Evolutionary conservation across 208 protist genomes (phyloP).

Genomic region (Leishmania tropica): DNA sequence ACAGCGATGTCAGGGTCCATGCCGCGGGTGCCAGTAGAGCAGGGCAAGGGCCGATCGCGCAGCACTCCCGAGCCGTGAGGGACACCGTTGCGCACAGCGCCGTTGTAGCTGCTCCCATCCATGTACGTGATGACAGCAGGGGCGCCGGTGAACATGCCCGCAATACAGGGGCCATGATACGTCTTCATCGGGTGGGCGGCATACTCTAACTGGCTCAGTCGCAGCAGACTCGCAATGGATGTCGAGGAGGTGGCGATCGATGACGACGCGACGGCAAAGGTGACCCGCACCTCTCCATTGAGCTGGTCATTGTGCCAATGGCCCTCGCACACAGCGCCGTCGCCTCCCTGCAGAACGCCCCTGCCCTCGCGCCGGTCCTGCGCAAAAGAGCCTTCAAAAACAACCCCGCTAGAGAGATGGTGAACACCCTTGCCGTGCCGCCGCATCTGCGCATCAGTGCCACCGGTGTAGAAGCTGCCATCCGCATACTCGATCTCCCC

Average conservation of each 20-base stretch:
- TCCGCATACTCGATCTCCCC: conserved; percentile 71
- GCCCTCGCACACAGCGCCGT: conserved; percentile 53
- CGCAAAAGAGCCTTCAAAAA: conserved; percentile 64
- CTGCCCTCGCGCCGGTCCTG: conserved; percentile 50
- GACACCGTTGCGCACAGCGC: conserved; percentile 55
- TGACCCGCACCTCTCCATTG: conserved; percentile 42
- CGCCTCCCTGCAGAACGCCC: conserved; percentile 48
- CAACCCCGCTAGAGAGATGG: conserved; percentile 48
- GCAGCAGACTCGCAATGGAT: not conserved
- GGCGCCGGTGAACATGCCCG: conserved; percentile 59
- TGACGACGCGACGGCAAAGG: conserved; percentile 1
- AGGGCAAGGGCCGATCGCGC: conserved; percentile 41
- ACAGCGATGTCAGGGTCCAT: conserved; percentile 12
- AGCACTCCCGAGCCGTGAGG: conserved; percentile 60
- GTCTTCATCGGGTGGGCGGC: conserved; percentile 24
- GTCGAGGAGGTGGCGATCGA: not conserved
- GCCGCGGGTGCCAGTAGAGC: not conserved
- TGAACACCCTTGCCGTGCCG: conserved; percentile 68
- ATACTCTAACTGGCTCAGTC: conserved; percentile 14
- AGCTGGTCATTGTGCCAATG: conserved; percentile 57
- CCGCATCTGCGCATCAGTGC: conserved; percentile 43
- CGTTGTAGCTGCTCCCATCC: conserved; percentile 70
- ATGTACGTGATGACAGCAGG: conserved; percentile 42
- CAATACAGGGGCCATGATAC: conserved; percentile 69
- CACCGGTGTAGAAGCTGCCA: conserved; percentile 61